A percentile compares a stretch with the other conserved stretches of the same genome.
These are phyloP conservation scores for Gossypium bickii DNA, from an alignment of 345 rosid genomes.

Conservation along the genomic window DNA sequence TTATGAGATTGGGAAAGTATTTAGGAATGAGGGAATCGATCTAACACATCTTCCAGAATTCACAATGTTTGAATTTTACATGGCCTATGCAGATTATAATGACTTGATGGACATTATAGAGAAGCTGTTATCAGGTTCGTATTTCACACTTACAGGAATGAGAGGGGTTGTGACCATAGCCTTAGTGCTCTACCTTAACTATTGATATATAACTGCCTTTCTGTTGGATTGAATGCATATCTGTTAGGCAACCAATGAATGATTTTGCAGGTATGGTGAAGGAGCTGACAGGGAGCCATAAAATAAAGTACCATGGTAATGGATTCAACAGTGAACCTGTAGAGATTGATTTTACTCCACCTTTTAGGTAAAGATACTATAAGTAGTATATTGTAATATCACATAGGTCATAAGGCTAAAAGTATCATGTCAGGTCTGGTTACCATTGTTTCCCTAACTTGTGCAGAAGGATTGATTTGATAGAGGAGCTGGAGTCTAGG, in stretches of 20 bases:
- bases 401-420: neutral
- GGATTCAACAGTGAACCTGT: slow-evolving; percentile 82
- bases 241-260: neutral
- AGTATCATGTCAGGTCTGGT: neutral
- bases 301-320: slow-evolving; percentile 77
- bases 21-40: slow-evolving; percentile 95
- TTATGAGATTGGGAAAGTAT: slow-evolving; percentile 92
- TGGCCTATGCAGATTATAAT: slow-evolving; percentile 93
- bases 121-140: slow-evolving; percentile 66
- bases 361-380: slow-evolving; percentile 57
- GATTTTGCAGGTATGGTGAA: slow-evolving; percentile 61
- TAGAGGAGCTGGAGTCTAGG: slow-evolving; percentile 73
- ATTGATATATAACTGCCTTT: no score
- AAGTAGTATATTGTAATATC: neutral
- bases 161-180: neutral
- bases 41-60: slow-evolving; percentile 98
- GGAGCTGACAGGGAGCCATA: slow-evolving; percentile 84
- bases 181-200: no score
- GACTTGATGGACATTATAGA: slow-evolving; percentile 89
- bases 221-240: neutral
- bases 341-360: slow-evolving; percentile 93
- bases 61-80: slow-evolving; percentile 94
- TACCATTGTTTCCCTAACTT: neutral
- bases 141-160: neutral
- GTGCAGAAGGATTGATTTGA: slow-evolving; percentile 77